Conservation (phyloP, 2,329 filamentous ascomycete species). For the Penicillium fuscoglaucum region DNA sequence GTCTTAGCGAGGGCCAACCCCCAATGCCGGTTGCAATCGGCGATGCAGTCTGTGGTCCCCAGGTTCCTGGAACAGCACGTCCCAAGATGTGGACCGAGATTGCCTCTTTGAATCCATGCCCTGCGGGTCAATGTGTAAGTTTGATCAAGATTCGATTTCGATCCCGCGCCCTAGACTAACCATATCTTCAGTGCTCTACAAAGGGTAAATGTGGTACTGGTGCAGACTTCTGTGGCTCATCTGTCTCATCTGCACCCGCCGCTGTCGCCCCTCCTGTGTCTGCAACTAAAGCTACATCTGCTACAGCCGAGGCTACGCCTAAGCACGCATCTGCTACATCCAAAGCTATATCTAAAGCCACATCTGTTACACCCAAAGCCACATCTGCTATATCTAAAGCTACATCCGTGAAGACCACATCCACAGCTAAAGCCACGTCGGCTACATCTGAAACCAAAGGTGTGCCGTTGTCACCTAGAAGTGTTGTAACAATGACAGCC, state of each 20-base stretch:
- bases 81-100: neutral
- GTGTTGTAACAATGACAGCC: neutral
- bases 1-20: neutral
- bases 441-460: neutral
- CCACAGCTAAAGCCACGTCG: neutral
- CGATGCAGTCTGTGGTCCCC: conserved; percentile 6
- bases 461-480: neutral
- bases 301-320: too few relatives aligned
- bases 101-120: conserved; percentile 5
- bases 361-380: neutral
- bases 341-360: neutral
- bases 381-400: neutral
- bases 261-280: neutral
- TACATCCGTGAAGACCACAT: neutral
- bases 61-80: conserved; percentile 6
- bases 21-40: conserved; percentile 3
- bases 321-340: too few relatives aligned
- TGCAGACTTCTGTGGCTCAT: neutral
- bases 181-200: neutral
- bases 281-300: neutral
- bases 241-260: neutral
- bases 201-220: conserved; percentile 9
- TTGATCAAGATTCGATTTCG: neutral
- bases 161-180: neutral
- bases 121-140: conserved; percentile 8